phyloP scores from a whole-genome alignment of 805 yeast species.

The Ogataea angusta region DNA sequence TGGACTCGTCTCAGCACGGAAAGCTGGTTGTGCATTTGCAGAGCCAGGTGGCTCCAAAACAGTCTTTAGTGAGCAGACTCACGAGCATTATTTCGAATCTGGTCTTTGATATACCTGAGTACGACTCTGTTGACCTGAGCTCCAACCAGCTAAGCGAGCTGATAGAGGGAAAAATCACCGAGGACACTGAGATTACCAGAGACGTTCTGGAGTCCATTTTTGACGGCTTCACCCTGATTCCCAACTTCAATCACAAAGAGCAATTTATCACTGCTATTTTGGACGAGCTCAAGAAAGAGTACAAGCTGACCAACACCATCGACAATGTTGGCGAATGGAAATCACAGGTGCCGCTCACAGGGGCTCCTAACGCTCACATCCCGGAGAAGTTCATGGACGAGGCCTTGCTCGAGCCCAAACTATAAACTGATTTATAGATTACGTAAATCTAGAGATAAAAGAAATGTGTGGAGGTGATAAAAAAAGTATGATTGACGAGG shows the following conservation, averaged over 20 bases:
- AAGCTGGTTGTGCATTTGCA: constrained; percentile 60
- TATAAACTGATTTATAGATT: constrained; percentile 12
- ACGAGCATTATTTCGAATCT: constrained; percentile 30
- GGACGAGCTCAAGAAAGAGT: constrained; percentile 16
- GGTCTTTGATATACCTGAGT: constrained; percentile 26
- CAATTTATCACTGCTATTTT: constrained; percentile 19
- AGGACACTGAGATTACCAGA: constrained; percentile 7
- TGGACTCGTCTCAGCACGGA: constrained; percentile 27
- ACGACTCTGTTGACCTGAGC: constrained; percentile 28
- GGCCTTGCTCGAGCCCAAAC: constrained; percentile 18
- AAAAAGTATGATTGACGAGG: constrained; percentile 4
- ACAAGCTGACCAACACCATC: constrained; percentile 30
- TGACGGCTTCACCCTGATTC: constrained; percentile 19
- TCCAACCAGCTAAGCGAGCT: constrained; percentile 20
- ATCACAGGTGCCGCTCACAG: constrained; percentile 48
- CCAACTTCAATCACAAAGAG: constrained; percentile 18
- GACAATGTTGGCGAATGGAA: constrained; percentile 54
- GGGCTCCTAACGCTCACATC: constrained; percentile 55
- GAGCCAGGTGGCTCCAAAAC: constrained; percentile 41
- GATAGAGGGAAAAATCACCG: constrained; percentile 19
- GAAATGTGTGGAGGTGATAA: background rate
- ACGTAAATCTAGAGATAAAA: background rate
- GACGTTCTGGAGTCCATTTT: constrained; percentile 13
- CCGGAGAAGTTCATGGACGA: constrained; percentile 25
- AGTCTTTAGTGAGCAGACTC: constrained; percentile 22